Evolutionary conservation across 2,329 filamentous ascomycete species (phyloP).

Genomic region (Chaetomium globosum): DNA sequence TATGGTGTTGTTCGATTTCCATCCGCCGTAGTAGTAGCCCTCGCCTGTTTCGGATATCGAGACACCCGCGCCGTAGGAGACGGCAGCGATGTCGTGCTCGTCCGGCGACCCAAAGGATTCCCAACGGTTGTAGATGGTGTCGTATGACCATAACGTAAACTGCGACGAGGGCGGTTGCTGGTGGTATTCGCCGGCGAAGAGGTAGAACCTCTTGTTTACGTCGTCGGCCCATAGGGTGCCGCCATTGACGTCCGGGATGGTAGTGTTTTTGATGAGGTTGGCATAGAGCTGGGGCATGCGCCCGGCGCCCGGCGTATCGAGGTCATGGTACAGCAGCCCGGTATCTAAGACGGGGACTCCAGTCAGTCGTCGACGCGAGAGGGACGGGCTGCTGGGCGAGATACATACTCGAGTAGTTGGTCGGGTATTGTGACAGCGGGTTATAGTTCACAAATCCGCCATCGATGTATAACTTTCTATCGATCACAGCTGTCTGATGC

Average conservation of each 20-base stretch:
- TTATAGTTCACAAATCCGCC: slow-evolving; percentile 62
- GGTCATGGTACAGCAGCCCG: slow-evolving; percentile 60
- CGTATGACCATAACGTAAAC: slow-evolving; percentile 60
- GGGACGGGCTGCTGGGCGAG: too few species aligned
- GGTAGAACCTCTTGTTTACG: slow-evolving; percentile 64
- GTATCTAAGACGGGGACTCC: slow-evolving; percentile 46
- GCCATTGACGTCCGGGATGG: slow-evolving; percentile 53
- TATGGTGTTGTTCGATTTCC: slow-evolving; percentile 57
- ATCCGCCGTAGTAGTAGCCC: slow-evolving; percentile 66
- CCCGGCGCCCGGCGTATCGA: slow-evolving; percentile 49
- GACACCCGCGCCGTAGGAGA: slow-evolving; percentile 61
- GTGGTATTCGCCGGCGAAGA: slow-evolving; percentile 62
- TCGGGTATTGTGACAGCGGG: slow-evolving; percentile 50
- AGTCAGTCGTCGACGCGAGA: not conserved
- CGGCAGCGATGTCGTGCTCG: slow-evolving; percentile 46
- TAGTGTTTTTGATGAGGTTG: slow-evolving; percentile 61
- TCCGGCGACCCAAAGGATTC: slow-evolving; percentile 48
- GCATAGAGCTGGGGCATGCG: slow-evolving; percentile 57
- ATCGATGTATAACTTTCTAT: slow-evolving; percentile 63
- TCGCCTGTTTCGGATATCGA: slow-evolving; percentile 57
- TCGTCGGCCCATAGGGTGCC: slow-evolving; percentile 61
- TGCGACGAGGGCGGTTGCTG: slow-evolving; percentile 46
- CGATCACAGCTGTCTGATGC: slow-evolving; percentile 63
- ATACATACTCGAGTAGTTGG: slow-evolving; percentile 60
- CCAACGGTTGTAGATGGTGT: slow-evolving; percentile 60